Conservation (phyloP, 257 asterid species). For the Solanum commersonii region DNA sequence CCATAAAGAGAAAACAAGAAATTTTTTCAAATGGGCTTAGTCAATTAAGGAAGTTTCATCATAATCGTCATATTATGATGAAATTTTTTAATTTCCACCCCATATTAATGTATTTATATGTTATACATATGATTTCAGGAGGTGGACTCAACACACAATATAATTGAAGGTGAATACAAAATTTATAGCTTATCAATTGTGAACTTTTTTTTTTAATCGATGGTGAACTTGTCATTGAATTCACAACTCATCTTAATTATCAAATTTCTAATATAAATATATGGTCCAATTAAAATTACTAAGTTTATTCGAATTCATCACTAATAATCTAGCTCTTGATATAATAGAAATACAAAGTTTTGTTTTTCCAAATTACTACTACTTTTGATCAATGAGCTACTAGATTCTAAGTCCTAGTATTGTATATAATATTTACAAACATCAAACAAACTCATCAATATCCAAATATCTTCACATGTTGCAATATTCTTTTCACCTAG, state of each 20-base stretch:
- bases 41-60: neutral
- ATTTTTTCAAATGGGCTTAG: neutral
- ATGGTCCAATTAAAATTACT: too few species aligned
- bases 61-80: neutral
- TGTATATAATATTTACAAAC: neutral
- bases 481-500: too few species aligned
- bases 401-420: neutral
- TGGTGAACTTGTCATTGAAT: neutral
- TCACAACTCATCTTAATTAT: too few species aligned
- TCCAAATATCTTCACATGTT: neutral
- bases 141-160: neutral
- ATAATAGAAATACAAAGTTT: neutral
- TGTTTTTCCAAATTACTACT: neutral
- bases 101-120: neutral
- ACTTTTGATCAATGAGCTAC: neutral
- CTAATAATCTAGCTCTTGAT: neutral
- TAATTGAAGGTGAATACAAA: neutral
- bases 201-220: too few species aligned
- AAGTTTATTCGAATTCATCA: too few species aligned
- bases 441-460: neutral
- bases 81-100: neutral
- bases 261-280: too few species aligned
- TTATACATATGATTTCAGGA: neutral
- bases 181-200: too few species aligned
- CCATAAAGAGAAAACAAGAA: neutral